These are phyloP conservation scores for Bimuria novae-zelandiae DNA, from an alignment of 2,329 filamentous ascomycete genomes.

Conservation along the genomic window DNA sequence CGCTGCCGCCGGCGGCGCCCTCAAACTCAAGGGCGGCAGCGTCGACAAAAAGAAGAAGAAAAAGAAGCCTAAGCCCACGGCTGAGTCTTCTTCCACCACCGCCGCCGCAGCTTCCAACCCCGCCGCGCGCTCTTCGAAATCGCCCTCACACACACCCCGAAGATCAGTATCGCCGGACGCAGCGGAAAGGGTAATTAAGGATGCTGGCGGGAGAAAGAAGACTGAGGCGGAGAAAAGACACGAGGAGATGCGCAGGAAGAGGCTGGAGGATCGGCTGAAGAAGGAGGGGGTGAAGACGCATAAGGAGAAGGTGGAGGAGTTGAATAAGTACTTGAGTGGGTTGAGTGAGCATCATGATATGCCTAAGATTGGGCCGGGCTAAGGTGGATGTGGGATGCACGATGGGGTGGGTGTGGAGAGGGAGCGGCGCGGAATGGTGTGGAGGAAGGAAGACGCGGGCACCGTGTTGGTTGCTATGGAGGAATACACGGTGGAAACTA, in stretches of 20 bases:
- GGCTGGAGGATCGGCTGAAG: constrained; percentile 79
- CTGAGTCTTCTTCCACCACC: constrained; percentile 13
- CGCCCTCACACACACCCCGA: constrained; percentile 27
- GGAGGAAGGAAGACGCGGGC: neutral
- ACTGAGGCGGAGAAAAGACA: constrained; percentile 83
- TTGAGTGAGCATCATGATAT: constrained; percentile 98
- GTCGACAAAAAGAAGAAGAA: constrained; percentile 69
- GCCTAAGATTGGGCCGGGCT: constrained; percentile 62
- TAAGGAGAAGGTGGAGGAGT: constrained; percentile 92
- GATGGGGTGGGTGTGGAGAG: neutral
- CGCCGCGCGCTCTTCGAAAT: constrained; percentile 18
- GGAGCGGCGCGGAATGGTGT: too few species aligned
- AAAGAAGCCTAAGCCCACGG: constrained; percentile 46
- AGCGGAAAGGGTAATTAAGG: constrained; percentile 31
- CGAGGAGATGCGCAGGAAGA: constrained; percentile 79
- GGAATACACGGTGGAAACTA: too few species aligned
- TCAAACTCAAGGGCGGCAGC: constrained; percentile 79
- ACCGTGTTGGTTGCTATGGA: too few species aligned
- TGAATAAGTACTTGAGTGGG: constrained; percentile 90
- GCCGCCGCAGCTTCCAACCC: constrained; percentile 2
- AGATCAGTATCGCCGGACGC: constrained; percentile 42
- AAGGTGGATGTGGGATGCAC: constrained; percentile 35
- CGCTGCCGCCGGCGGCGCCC: constrained; percentile 69
- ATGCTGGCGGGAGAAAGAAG: constrained; percentile 58
- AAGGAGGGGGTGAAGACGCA: constrained; percentile 92